Evolutionary conservation across 2,329 filamentous ascomycete genomes (phyloP).

Genomic region (Colletotrichum magnum): DNA sequence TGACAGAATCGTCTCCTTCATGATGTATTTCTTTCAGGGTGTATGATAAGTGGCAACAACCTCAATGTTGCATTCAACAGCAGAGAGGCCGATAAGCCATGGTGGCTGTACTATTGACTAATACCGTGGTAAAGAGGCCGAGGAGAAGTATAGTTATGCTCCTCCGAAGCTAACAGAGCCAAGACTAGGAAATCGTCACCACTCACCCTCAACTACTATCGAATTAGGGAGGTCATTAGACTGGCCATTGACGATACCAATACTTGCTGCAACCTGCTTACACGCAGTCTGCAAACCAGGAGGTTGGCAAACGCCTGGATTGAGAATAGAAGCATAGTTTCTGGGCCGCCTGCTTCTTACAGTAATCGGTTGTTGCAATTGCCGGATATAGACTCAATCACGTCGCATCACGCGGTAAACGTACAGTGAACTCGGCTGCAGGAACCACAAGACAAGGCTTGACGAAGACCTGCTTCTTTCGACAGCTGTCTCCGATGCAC

Average conservation of each 20-base stretch:
- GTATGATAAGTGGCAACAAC: too few species aligned
- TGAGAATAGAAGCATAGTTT: not conserved
- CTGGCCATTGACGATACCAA: not conserved
- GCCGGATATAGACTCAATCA: not conserved
- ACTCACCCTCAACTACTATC: not conserved
- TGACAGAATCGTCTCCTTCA: too few species aligned
- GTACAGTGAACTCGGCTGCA: too few species aligned
- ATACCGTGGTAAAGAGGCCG: too few species aligned
- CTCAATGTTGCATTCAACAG: too few species aligned
- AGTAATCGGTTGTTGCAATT: not conserved
- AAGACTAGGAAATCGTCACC: not conserved
- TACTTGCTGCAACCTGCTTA: conserved; percentile 4
- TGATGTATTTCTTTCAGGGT: too few species aligned
- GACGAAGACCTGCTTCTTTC: conserved; percentile 22
- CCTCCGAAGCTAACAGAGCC: too few species aligned
- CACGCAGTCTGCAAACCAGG: not conserved
- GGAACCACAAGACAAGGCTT: not conserved
- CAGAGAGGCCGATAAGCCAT: too few species aligned
- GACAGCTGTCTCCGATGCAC: conserved; percentile 10
- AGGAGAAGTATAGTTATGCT: too few species aligned
- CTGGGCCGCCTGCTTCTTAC: conserved; percentile 6
- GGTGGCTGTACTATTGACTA: too few species aligned
- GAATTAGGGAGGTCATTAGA: not conserved
- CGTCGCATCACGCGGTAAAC: not conserved
- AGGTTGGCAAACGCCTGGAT: not conserved